These are phyloP conservation scores for Endocladia muricata DNA, from an alignment of 31 red algal genomes.

Conservation along the genomic window DNA sequence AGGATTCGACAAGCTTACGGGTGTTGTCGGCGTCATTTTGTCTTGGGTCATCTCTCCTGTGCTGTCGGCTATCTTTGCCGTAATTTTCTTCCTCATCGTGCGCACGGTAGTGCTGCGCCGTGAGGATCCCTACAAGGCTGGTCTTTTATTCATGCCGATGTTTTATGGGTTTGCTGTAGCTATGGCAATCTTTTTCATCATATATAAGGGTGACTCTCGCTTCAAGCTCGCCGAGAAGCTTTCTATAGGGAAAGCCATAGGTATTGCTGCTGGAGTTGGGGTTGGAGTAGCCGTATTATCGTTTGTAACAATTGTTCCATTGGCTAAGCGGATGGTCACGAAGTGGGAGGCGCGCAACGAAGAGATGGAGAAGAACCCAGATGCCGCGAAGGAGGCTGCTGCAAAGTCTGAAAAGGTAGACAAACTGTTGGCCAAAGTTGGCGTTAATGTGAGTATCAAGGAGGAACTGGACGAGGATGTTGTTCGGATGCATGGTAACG, in stretches of 20 bases:
- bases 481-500: constrained; percentile 61
- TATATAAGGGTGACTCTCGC: constrained; percentile 64
- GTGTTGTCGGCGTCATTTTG: constrained; percentile 71
- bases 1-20: constrained; percentile 56
- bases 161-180: constrained; percentile 66
- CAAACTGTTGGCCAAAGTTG: constrained; percentile 49
- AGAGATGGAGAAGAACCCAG: constrained; percentile 43
- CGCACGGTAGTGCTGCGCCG: constrained; percentile 61
- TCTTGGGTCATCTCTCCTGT: constrained; percentile 83
- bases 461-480: constrained; percentile 63
- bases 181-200: constrained; percentile 73
- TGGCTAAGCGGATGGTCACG: constrained; percentile 45
- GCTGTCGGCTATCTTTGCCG: constrained; percentile 62
- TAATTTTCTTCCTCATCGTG: constrained; percentile 71
- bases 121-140: constrained; percentile 43
- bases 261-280: constrained; percentile 64
- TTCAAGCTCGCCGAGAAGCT: constrained; percentile 50
- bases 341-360: constrained; percentile 62
- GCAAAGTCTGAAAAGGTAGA: constrained; percentile 37
- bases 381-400: constrained; percentile 6
- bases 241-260: constrained; percentile 19
- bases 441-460: constrained; percentile 53
- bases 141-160: constrained; percentile 66
- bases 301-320: constrained; percentile 46
- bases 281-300: constrained; percentile 43